Evolutionary conservation across 805 yeast species (phyloP), one percentile per base, ranked within the genome.

Genomic region (Tetrapisispora nanseiensis): DNA sequence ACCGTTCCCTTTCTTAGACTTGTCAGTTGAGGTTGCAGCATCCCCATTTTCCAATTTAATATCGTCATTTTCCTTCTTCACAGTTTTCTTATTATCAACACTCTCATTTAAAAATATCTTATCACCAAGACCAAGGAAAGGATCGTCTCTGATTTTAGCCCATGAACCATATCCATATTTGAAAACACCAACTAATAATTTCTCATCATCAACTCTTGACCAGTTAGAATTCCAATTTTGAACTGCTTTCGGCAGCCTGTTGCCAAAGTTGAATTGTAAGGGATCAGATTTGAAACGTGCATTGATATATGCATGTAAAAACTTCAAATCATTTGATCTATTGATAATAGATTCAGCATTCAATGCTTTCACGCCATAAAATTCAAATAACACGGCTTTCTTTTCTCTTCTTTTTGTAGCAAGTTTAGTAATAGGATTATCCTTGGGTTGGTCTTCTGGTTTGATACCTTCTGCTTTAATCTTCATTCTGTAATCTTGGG

Each of bases 111-210:
- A 69, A 55, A 78, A 92, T 50, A 92, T 66, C 67, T 86, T 92
- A 51, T 86, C 86, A 47, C 86, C 83, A 46, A 92, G 69, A 10
- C 87, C 89, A 45, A 92, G 70, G 40, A 86, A 73, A 2, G 98
- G 97, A 64, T 92, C 98, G 65, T 92, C 99, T 57, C 98, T 72
- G 36, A 92, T 89, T 56, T 84, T 89, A 3, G 74, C 60, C 98
- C 98, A 92, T 1, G 95, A 80, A 15, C 97, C 97, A 61, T 86
- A 89, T 0, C 99, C 99, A 63, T 89, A 89, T 63, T 86, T 87
- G 56, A 75, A 74, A 19, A 90, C 83, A 49, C 99, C 99, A 28
- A 84, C 76, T 46, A 92, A 62, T 41, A 92, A 70, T 78, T 79
- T 83, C 40, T 87, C 83, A 61, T 92, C 99, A 57, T 92, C 95